Conservation (phyloP, 2,329 filamentous ascomycete species). For the Penicillium sumatraense region DNA sequence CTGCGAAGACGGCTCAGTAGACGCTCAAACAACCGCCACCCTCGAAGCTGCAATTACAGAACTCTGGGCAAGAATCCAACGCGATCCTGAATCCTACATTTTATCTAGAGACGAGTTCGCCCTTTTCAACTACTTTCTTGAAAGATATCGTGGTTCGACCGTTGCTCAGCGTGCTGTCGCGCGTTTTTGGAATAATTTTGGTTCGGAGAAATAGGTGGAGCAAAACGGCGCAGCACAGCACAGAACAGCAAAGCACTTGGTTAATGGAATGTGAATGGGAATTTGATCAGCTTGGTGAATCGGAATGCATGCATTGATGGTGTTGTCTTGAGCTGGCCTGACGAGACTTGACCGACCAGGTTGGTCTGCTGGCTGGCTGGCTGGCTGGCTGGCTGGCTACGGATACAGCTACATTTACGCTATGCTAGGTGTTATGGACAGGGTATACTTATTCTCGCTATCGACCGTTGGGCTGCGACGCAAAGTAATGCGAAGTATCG, state of each 20-base stretch:
- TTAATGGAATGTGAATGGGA: too few relatives aligned
- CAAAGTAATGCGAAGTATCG: too few relatives aligned
- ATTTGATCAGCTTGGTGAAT: too few relatives aligned
- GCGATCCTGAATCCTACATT: slow-evolving; percentile 69
- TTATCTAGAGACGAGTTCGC: slow-evolving; percentile 79
- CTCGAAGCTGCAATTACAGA: slow-evolving; percentile 67
- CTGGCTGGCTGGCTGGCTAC: background rate
- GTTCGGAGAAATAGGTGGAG: slow-evolving; percentile 33
- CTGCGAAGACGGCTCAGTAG: slow-evolving; percentile 67
- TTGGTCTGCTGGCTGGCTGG: background rate
- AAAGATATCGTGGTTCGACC: slow-evolving; percentile 62
- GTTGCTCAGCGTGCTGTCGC: slow-evolving; percentile 58
- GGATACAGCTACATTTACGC: background rate
- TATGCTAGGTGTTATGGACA: background rate
- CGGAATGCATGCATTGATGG: too few relatives aligned
- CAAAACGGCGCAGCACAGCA: too few relatives aligned
- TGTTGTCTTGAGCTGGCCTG: too few relatives aligned
- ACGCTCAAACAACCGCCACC: slow-evolving; percentile 65
- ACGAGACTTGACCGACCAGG: too few relatives aligned
- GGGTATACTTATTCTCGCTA: too few relatives aligned
- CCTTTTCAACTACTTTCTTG: slow-evolving; percentile 83
- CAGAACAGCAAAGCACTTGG: too few relatives aligned
- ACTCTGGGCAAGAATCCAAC: slow-evolving; percentile 71
- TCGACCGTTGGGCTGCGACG: background rate
- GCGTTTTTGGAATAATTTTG: slow-evolving; percentile 59